Percentiles rank a stretch among this genome's conserved stretches.
Evolutionary conservation across 768 basidiomycete genomes (phyloP).

Genomic region (Mrakia frigida): DNA sequence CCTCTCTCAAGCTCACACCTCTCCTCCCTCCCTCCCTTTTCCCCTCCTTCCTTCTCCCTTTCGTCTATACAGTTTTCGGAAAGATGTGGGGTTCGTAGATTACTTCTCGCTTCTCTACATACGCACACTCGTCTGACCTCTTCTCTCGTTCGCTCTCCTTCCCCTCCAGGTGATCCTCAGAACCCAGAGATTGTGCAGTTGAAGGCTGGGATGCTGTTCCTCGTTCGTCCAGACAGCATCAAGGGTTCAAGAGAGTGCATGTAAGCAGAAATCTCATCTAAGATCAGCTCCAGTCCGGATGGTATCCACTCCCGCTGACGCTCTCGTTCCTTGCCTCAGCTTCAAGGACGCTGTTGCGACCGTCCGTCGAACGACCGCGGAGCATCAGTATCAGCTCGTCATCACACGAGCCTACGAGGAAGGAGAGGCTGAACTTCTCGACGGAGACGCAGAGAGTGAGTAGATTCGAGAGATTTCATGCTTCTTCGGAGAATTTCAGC

Average conservation of each 20-base stretch:
- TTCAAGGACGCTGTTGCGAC: conserved; percentile 95
- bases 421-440: conserved; percentile 87
- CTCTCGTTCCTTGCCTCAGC: conserved; percentile 48
- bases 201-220: conserved; percentile 80
- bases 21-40: conserved; percentile 17
- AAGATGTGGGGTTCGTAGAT: conserved; percentile 87
- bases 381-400: conserved; percentile 75
- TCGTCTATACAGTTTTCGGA: conserved; percentile 59
- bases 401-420: conserved; percentile 96
- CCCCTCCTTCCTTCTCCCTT: neutral
- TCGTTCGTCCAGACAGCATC: conserved; percentile 84
- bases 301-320: neutral
- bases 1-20: conserved; percentile 36
- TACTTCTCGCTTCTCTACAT: neutral
- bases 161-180: conserved; percentile 74
- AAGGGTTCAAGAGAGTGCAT: conserved; percentile 95
- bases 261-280: conserved; percentile 50
- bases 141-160: neutral
- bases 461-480: conserved; percentile 24
- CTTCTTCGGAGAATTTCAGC: neutral
- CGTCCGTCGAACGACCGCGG: conserved; percentile 69
- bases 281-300: no score
- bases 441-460: conserved; percentile 64
- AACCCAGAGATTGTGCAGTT: conserved; percentile 94
- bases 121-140: neutral